Conservation (phyloP, 2,329 filamentous ascomycete genomes). For the Nemania sp. region DNA sequence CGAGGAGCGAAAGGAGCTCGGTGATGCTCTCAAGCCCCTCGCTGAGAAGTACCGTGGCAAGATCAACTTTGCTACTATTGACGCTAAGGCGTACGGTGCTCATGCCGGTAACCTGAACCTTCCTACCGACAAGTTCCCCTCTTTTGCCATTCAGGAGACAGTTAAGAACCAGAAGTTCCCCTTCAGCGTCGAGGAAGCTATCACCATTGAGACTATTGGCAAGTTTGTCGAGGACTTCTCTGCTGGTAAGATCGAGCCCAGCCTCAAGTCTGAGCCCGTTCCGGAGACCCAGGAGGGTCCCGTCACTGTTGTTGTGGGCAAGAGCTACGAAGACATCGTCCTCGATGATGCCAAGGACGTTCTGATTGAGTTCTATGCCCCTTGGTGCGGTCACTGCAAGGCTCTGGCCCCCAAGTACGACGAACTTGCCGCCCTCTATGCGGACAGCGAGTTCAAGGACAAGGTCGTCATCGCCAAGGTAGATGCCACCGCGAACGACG, state of each 20-base stretch:
- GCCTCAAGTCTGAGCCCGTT: constrained; percentile 97
- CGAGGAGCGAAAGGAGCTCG: constrained; percentile 83
- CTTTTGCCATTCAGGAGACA: constrained; percentile 96
- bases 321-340: constrained; percentile 90
- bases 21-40: constrained; percentile 77
- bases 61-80: constrained; percentile 98
- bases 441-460: constrained; percentile 76
- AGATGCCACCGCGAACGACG: constrained; percentile 93
- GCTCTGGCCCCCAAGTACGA: constrained; percentile 96
- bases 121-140: constrained; percentile 90
- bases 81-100: constrained; percentile 90
- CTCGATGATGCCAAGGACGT: constrained; percentile 96
- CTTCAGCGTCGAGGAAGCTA: constrained; percentile 80
- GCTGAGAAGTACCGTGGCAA: constrained; percentile 91
- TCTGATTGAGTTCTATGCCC: constrained; percentile 96
- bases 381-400: constrained; percentile 99
- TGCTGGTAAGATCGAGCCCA: constrained; percentile 86
- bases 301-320: constrained; percentile 86
- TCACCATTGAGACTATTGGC: constrained; percentile 71
- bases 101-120: constrained; percentile 98
- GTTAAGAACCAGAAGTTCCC: constrained; percentile 97
- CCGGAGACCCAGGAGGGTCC: constrained; percentile 91
- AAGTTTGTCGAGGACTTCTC: constrained; percentile 85
- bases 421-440: constrained; percentile 78
- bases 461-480: constrained; percentile 96